Base-by-base conservation (phyloP, 148 eudicot genomes). In the Heliamphora exappendiculata region DNA sequence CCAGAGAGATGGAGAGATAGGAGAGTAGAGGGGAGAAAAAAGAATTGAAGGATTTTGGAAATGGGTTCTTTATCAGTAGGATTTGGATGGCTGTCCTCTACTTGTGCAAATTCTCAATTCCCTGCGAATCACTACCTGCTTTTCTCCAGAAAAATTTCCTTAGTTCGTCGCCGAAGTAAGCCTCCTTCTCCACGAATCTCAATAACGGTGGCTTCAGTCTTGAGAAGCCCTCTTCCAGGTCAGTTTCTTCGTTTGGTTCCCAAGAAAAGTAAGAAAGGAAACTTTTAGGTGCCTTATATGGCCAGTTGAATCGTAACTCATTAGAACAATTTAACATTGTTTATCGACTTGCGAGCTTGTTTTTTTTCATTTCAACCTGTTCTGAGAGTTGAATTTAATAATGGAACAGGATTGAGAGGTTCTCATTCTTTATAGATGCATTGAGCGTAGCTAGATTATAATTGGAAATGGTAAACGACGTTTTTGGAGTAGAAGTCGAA, bases 171-270 rank as follows among this genome's bases (percentile, higher is more conserved):
- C 12, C 70, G 62, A 33, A 33, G 33, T 24, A n/a, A 47, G 28
- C 14, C 34, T 34, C 22, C 49, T 34, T 70, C 59, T 34, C 12
- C 16, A 3, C 60, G 69, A 42, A 70, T 29, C 20, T 45, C 59
- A 31, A 47, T 65, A 58, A 13, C 74, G 54, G 50, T 78, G 9
- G 62, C 63, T 60, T 58, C 75, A 34, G 75, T 72, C 36, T 50
- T 78, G n/a, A 49, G 70, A 58, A 71, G 60, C 44, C 67, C 74
- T 71, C 70, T 70, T 78, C 75, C 75, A 45, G 59, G 80, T 78
- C 17, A 70, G 70, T 50, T 49, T 34, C 41, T 49, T 33, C 19
- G 60, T 75, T 75, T 20, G 29, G 44, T 74, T 60, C 26, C n/a
- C n/a, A 3, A 26, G 4, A 59, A 39, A 39, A 34, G 5, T 22